Base-by-base conservation (phyloP, 1,284 basidiomycete species). In the Rhodofomes roseus region DNA sequence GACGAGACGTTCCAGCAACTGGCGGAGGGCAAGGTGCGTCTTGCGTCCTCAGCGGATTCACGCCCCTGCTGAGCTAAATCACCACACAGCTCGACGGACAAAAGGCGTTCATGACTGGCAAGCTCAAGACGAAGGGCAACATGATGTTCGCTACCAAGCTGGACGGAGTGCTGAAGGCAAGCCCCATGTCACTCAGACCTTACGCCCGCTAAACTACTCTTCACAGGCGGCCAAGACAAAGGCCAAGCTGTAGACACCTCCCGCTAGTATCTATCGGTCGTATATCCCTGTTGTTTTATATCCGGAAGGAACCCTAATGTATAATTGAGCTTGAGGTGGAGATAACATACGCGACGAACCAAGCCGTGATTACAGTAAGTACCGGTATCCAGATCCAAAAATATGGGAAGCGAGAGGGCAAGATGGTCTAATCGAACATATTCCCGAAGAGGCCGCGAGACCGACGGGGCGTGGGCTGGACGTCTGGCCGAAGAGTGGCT, bases 21-120 rank as follows among this genome's bases (percentile, higher is more conserved):
- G 43, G 87, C 90, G 7, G 72, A 77, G 37, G 90, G 89, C 68
- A 90, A 90, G 79, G 87, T 87, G 64, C 44, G 77, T 60, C 22
- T 2, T 3, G 48, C 5, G 11, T 20, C 12, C 27, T 9, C 39
- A 12, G 7, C 14, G 7, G 20, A 23, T 16, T 20, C 9, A 6
- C 27, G 16, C 12, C 14, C 18, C 12, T 40, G 43, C 43, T 34
- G 18, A 37, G 29, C 20, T 27, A 16, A 16, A 20, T 4, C 12
- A 6, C 23, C 54, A 2, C 62, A 48, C 63, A 90, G 89, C 76
- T 88, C 34, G 89, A 93, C 68, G 94, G 92, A 9, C 95, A 97
- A 74, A 95, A 94, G 74, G 93, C 93, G 23, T 96, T 95, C 79
- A 93, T 96, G 91, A 92, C 91, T 16, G 94, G 95, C 22, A 92